These are phyloP conservation scores for Boletus rex-veris DNA, from an alignment of 768 basidiomycete species.

Conservation along the genomic window DNA sequence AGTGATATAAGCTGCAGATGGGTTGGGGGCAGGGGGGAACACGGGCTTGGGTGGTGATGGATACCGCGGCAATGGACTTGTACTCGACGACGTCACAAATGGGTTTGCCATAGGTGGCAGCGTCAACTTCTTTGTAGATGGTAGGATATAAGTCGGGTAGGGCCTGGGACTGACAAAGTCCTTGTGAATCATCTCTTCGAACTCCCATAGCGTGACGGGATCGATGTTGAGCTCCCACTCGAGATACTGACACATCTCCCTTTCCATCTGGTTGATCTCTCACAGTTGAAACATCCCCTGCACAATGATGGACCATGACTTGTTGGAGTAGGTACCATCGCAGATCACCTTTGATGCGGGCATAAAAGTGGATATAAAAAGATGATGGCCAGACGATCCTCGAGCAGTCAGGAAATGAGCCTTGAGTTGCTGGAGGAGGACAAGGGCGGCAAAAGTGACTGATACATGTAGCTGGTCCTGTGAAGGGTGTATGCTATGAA, in stretches of 20 bases:
- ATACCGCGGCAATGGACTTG: too few relatives aligned
- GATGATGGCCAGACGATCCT: constrained; percentile 66
- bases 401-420: constrained; percentile 22
- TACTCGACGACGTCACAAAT: too few relatives aligned
- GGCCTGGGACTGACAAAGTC: constrained; percentile 59
- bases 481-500: too few relatives aligned
- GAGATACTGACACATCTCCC: constrained; percentile 81
- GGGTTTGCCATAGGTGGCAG: too few relatives aligned
- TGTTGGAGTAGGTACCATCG: constrained; percentile 92
- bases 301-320: constrained; percentile 87
- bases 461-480: too few relatives aligned
- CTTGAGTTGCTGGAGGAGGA: too few relatives aligned
- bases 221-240: constrained; percentile 90
- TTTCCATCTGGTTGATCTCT: constrained; percentile 81
- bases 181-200: constrained; percentile 52
- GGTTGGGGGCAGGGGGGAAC: too few relatives aligned
- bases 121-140: too few relatives aligned
- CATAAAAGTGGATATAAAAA: constrained; percentile 75
- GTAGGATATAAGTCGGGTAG: too few relatives aligned
- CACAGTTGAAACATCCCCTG: constrained; percentile 78
- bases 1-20: too few relatives aligned
- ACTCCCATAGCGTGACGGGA: constrained; percentile 53
- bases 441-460: too few relatives aligned
- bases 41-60: too few relatives aligned
- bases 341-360: constrained; percentile 78